Percentiles rank a stretch among this genome's conserved stretches.
Evolutionary conservation across 2,329 filamentous ascomycete species (phyloP).

Genomic region (Claviceps humidiphila): DNA sequence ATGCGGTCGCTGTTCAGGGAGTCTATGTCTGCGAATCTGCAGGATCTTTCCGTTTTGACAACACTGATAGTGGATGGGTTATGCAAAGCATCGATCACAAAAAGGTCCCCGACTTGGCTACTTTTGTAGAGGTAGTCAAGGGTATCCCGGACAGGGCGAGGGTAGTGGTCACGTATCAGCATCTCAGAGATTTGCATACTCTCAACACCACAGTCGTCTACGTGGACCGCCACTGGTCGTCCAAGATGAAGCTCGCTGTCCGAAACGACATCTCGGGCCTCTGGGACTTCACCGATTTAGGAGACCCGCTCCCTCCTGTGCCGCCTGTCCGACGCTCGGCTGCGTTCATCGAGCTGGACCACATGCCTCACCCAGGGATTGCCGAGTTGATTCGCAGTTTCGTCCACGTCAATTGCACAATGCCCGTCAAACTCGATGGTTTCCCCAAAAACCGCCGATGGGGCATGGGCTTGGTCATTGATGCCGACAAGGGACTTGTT

Average conservation of each 20-base stretch:
- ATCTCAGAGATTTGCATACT: constrained; percentile 87
- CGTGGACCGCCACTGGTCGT: constrained; percentile 89
- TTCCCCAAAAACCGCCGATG: constrained; percentile 90
- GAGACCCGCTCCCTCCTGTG: constrained; percentile 63
- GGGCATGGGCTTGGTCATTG: constrained; percentile 93
- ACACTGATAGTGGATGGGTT: constrained; percentile 82
- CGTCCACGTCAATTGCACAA: constrained; percentile 79
- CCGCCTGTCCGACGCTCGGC: constrained; percentile 63
- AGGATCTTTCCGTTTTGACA: constrained; percentile 90
- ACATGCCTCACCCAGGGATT: constrained; percentile 78
- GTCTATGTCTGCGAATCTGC: constrained; percentile 92
- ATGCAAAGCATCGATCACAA: constrained; percentile 87
- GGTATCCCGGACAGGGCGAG: constrained; percentile 68
- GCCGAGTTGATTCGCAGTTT: constrained; percentile 90
- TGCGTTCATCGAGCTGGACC: constrained; percentile 83
- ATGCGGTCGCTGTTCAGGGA: constrained; percentile 81
- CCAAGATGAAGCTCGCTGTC: constrained; percentile 84
- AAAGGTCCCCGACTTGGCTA: constrained; percentile 72
- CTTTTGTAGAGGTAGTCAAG: constrained; percentile 86
- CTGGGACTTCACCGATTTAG: constrained; percentile 88
- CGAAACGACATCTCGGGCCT: constrained; percentile 81
- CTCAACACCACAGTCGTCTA: constrained; percentile 86
- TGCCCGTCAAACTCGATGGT: constrained; percentile 95
- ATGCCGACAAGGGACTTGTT: constrained; percentile 89
- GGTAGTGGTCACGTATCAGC: constrained; percentile 90